Evolutionary conservation across 2,329 filamentous ascomycete species (phyloP).

Genomic region (Phyllosticta citribraziliensis): DNA sequence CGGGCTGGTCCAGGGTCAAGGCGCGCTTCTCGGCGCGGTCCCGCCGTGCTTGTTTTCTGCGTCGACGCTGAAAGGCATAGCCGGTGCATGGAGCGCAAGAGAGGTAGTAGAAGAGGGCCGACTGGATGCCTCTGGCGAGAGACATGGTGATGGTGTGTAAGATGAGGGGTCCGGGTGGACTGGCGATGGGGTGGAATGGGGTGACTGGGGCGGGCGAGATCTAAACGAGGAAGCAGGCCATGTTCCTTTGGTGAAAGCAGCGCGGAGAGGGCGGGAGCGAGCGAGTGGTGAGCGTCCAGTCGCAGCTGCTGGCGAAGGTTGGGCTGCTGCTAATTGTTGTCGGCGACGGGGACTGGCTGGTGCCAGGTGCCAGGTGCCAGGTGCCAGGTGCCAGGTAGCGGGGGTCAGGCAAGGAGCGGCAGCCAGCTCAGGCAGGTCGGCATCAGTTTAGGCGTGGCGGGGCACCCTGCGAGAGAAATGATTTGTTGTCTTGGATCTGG

Average conservation of each 20-base stretch:
- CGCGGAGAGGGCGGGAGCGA: not conserved
- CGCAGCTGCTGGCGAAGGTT: not conserved
- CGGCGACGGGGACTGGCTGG: not conserved
- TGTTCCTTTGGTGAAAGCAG: not conserved
- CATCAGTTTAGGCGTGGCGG: not conserved
- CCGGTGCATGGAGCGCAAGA: constrained; percentile 72
- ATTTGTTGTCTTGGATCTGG: not conserved
- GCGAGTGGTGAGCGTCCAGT: not conserved
- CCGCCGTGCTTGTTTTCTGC: constrained; percentile 59
- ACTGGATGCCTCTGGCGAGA: constrained; percentile 50
- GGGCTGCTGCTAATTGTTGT: not conserved
- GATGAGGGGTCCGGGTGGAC: not conserved
- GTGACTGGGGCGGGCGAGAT: not conserved
- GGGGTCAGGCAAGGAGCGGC: not conserved
- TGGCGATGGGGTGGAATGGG: not conserved
- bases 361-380: not conserved
- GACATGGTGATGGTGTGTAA: constrained; percentile 18
- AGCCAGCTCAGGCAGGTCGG: not conserved
- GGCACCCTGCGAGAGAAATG: not conserved
- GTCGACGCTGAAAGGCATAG: constrained; percentile 57
- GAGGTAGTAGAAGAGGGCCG: constrained; percentile 66
- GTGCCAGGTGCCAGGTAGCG: not conserved
- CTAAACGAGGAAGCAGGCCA: not conserved
- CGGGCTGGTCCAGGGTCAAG: constrained; percentile 59
- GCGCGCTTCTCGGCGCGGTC: constrained; percentile 56